These are phyloP conservation scores for Schizophyllum amplum DNA, from an alignment of 1,284 basidiomycete genomes.

Conservation along the genomic window DNA sequence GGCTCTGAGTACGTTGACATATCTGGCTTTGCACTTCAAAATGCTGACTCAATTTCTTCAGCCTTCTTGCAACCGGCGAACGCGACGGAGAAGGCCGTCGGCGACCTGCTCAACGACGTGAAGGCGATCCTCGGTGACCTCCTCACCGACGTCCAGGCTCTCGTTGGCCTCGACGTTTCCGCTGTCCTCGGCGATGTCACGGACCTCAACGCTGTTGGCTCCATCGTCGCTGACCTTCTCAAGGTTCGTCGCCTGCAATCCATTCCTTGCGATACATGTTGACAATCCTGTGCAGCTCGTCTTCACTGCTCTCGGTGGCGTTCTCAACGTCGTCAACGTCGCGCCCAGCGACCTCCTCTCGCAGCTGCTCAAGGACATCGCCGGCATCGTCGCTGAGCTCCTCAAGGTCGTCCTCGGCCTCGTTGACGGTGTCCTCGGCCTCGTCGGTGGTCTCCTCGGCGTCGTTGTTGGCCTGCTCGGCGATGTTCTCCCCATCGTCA, in stretches of 20 bases:
- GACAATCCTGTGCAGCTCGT: neutral
- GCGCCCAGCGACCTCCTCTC: neutral
- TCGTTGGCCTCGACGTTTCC: neutral
- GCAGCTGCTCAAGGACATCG: neutral
- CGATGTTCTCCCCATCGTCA: neutral
- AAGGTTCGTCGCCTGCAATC: neutral
- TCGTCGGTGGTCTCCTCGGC: neutral
- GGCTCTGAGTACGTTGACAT: neutral
- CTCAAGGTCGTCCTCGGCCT: conserved; percentile 37
- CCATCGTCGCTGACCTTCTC: neutral
- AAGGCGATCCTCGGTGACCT: neutral
- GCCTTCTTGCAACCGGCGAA: neutral
- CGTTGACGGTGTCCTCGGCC: neutral
- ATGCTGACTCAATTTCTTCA: neutral
- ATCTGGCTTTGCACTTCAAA: neutral
- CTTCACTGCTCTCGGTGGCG: neutral
- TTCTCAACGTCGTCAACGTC: neutral
- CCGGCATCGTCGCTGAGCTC: neutral
- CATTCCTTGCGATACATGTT: neutral
- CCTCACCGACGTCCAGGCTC: neutral
- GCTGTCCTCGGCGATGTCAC: neutral
- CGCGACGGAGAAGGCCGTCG: neutral
- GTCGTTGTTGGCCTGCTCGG: neutral
- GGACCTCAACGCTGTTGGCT: neutral
- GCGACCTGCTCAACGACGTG: neutral